phyloP scores from a whole-genome alignment of 495 filamentous ascomycete species.

The Lophiotrema nucula region DNA sequence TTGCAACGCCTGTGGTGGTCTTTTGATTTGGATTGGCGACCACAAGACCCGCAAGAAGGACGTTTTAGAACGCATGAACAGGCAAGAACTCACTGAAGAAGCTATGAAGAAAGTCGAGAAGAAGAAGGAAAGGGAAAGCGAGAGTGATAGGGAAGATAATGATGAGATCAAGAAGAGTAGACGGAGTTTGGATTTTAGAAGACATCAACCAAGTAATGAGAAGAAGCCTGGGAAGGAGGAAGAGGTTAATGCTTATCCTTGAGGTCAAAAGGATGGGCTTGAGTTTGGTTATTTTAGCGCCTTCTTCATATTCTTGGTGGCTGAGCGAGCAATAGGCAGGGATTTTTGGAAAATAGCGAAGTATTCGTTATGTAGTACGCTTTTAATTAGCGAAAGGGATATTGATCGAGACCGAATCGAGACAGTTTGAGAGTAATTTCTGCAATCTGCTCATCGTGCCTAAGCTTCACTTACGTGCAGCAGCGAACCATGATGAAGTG shows the following conservation, averaged over 20 bases:
- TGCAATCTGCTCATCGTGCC: no score
- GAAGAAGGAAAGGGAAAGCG: slow-evolving; percentile 53
- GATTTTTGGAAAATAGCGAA: no score
- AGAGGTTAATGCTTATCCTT: background rate
- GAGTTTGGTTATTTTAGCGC: background rate
- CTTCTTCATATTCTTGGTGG: no score
- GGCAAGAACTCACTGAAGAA: slow-evolving; percentile 69
- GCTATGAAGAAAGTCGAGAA: slow-evolving; percentile 71
- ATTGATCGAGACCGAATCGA: no score
- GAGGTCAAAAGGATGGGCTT: background rate
- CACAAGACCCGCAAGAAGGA: slow-evolving; percentile 76
- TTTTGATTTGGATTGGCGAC: slow-evolving; percentile 72
- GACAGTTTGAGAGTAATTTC: no score
- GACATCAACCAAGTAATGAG: background rate
- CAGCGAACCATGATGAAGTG: no score
- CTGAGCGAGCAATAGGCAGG: no score
- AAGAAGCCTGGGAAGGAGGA: background rate
- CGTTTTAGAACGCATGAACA: slow-evolving; percentile 68
- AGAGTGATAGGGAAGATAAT: slow-evolving; percentile 27
- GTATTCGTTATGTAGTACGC: no score
- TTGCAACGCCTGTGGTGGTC: slow-evolving; percentile 67
- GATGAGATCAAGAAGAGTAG: slow-evolving; percentile 13
- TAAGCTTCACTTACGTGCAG: no score
- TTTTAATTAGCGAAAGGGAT: no score
- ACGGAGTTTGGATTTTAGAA: slow-evolving; percentile 6